Percentiles rank a stretch among this genome's conserved stretches.
These are phyloP conservation scores for Pelargonium australe DNA, from an alignment of 441 rosid genomes.

Conservation along the genomic window DNA sequence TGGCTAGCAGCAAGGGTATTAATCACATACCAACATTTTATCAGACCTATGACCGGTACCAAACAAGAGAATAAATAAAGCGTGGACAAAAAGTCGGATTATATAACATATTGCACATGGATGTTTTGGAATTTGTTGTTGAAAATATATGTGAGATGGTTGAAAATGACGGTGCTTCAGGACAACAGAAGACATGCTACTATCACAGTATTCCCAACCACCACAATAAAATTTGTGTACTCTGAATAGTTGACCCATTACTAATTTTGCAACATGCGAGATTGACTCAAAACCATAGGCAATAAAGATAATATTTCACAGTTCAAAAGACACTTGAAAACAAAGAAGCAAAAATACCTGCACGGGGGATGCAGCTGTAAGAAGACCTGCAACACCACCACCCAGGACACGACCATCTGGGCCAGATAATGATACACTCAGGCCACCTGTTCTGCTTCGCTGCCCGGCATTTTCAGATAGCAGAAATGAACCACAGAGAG, in stretches of 20 bases:
- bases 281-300: background rate
- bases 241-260: no score
- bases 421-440: constrained; percentile 26
- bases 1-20: no score
- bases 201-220: background rate
- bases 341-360: constrained; percentile 14
- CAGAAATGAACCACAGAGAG: constrained; percentile 26
- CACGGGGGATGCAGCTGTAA: constrained; percentile 24
- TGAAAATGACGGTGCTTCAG: no score
- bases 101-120: no score
- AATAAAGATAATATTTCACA: no score
- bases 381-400: constrained; percentile 26
- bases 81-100: background rate
- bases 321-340: background rate
- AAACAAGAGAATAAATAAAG: background rate
- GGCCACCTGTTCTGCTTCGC: constrained; percentile 28
- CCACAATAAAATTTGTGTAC: background rate
- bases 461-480: constrained; percentile 26
- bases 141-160: background rate
- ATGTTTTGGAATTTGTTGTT: no score
- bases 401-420: constrained; percentile 28
- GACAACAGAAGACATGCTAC: background rate
- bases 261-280: background rate
- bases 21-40: background rate
- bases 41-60: background rate